A percentile compares a stretch with the other conserved stretches of the same genome.
phyloP scores from a whole-genome alignment of 768 basidiomycete genomes.

The Asterophora lycoperdoides region DNA sequence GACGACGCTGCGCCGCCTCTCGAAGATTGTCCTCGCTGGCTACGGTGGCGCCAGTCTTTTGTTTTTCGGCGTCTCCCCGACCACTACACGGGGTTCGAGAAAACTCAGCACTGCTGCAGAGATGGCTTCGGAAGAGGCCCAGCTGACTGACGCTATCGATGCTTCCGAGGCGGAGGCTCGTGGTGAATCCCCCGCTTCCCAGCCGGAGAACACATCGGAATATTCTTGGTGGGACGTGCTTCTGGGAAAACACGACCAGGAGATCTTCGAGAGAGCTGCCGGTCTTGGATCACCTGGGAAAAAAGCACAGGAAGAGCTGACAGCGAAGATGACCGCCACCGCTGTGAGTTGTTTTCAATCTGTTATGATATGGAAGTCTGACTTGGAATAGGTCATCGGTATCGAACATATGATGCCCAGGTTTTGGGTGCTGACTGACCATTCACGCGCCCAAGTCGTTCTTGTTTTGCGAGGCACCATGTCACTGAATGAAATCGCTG shows the following conservation, averaged over 20 bases:
- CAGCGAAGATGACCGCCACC: slow-evolving; percentile 46
- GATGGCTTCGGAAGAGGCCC: slow-evolving; percentile 54
- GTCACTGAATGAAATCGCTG: slow-evolving; percentile 84
- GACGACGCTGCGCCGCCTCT: slow-evolving; percentile 68
- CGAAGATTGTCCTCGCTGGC: slow-evolving; percentile 79
- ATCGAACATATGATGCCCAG: slow-evolving; percentile 71
- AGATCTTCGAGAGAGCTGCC: slow-evolving; percentile 71
- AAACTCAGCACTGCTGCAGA: slow-evolving; percentile 30
- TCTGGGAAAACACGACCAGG: slow-evolving; percentile 75
- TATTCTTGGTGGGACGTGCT: slow-evolving; percentile 86
- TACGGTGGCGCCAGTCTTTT: slow-evolving; percentile 80
- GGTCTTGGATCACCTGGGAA: slow-evolving; percentile 25
- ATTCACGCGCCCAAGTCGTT: slow-evolving; percentile 67
- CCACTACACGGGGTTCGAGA: slow-evolving; percentile 28
- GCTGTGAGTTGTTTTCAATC: slow-evolving; percentile 34
- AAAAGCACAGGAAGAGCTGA: slow-evolving; percentile 29
- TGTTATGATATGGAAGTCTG: background rate
- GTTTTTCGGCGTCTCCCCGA: slow-evolving; percentile 68
- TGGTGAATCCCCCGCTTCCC: slow-evolving; percentile 33
- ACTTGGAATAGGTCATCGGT: slow-evolving; percentile 45
- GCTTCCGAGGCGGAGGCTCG: slow-evolving; percentile 66
- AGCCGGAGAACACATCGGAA: slow-evolving; percentile 18
- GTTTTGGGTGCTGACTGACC: slow-evolving; percentile 85
- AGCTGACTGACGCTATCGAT: slow-evolving; percentile 61
- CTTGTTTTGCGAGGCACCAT: slow-evolving; percentile 79